Base-by-base conservation (phyloP, 306 rosid species). In the Parietaria judaica region DNA sequence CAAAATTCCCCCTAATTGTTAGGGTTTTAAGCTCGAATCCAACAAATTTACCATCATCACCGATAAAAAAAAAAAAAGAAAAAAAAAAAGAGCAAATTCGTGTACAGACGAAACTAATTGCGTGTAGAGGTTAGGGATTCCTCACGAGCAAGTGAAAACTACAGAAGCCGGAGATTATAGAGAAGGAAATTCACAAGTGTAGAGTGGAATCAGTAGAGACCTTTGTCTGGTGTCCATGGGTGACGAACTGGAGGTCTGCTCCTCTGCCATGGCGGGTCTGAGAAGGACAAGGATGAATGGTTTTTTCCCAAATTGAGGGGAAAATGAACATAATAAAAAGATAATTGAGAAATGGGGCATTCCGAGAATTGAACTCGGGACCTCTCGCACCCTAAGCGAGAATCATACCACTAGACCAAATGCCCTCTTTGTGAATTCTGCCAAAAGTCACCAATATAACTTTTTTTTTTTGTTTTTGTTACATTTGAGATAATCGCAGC, bases 161-260 rank as follows among this genome's bases (percentile, higher is more conserved):
- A n/a, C n/a, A n/a, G 31, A 23, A 23, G 31, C 5, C 14, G 10
- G n/a, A 49, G 61, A 47, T 1, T n/a, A 46, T 7, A 4, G 3
- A 37, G n/a, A 16, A 51, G 10, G 52, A 41, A 38, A 57, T 15
- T 37, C 38, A 16, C 17, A 41, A 41, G 7, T 41, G 1, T 1
- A 5, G 6, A 8, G 45, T 41, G 45, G 9, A 41, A 41, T 41
- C 45, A 41, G 7, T 8, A 17, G 51, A 15, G 72, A 92, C 98
- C 96, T 86, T 74, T 76, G 90, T 69, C 89, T 79, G 31, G 95
- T 66, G 15, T 81, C 79, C 38, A 60, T 51, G 16, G 86, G 79
- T 64, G 84, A 77, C 78, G 79, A 89, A 84, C 79, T 87, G 74
- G 78, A 71, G 65, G 61, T 66, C 58, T 60, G 65, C 45, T 86